Evolutionary conservation across 2,329 filamentous ascomycete genomes (phyloP), one percentile per base, ranked within the genome.

Genomic region (Monosporascus cannonballus): DNA sequence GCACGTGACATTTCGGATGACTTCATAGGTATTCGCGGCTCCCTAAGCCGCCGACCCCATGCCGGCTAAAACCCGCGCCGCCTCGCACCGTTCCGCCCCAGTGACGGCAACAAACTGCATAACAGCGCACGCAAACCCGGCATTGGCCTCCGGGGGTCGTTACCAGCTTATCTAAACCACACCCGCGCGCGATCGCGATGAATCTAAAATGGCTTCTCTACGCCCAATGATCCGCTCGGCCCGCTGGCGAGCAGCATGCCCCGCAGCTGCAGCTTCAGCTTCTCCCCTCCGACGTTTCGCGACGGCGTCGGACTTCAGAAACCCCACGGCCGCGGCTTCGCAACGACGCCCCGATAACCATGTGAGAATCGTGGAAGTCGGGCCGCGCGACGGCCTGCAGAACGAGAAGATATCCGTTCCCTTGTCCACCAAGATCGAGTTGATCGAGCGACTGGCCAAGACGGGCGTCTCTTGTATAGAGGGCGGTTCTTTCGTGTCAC

Each of bases 371-470:
- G 80, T 88, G 49, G 85, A 88, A 66, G 85, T 88, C 51, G 85
- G 83, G 2, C 85, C 85, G 24, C 72, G 85, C 54, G 85, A 89
- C 68, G 86, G 86, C 15, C 67, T 89, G 20, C 86, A 89, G 66
- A 89, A 87, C 58, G 82, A 87, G 69, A 80, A 79, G 62, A 74
- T 75, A 42, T 73, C 72, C 8, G 79, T 89, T 53, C 73, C 84
- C 0, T 73, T 83, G 1, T 68, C 73, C 2, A 82, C 77, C 6
- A 89, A 89, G 63, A 73, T 87, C 54, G 80, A 86, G 58, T 68
- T 89, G 11, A 79, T 88, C 9, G 71, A 77, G 46, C 73, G 76
- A 49, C 71, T 89, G 39, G 74, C 76, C 18, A 66, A 71, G 46
- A 79, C 83, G 0, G 85, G 85, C 0, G 65, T 87, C 34, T 69